Conservation (phyloP, 441 rosid species). For the Corymbia calophylla region DNA sequence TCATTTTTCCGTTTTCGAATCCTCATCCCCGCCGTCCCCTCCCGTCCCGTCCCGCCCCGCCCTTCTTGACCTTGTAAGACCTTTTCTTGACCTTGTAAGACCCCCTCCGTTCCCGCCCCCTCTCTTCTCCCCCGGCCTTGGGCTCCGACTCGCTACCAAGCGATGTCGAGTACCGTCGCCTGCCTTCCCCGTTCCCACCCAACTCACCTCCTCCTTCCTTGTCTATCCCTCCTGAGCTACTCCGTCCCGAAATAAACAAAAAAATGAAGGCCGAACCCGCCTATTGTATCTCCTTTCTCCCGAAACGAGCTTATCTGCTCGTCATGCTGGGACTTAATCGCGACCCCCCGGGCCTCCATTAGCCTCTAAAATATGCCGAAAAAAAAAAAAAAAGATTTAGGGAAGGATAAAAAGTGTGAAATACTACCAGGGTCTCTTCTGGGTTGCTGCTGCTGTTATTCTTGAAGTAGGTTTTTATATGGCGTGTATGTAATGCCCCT, state of each 20-base stretch:
- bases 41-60: not conserved
- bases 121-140: not conserved
- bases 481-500: not conserved
- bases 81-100: conserved; percentile 99
- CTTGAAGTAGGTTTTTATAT: not conserved
- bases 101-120: conserved; percentile 7
- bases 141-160: not conserved
- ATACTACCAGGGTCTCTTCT: conserved; percentile 23
- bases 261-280: not conserved
- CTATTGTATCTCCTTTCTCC: not conserved
- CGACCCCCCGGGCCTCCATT: not conserved
- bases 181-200: conserved; percentile 16
- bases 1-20: not conserved
- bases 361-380: not conserved
- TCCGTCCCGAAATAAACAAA: not conserved
- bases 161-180: conserved; percentile 7
- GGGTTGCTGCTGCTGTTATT: not conserved
- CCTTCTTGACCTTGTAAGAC: conserved; percentile 99
- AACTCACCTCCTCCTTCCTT: conserved; percentile 66
- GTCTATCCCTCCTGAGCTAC: conserved; percentile 98
- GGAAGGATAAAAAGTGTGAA: not conserved
- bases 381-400: not conserved
- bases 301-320: not conserved
- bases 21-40: not conserved
- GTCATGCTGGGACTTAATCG: not conserved